Base-by-base conservation (phyloP, 371 early-diverging fungal species). In the Mucor ambiguus region DNA sequence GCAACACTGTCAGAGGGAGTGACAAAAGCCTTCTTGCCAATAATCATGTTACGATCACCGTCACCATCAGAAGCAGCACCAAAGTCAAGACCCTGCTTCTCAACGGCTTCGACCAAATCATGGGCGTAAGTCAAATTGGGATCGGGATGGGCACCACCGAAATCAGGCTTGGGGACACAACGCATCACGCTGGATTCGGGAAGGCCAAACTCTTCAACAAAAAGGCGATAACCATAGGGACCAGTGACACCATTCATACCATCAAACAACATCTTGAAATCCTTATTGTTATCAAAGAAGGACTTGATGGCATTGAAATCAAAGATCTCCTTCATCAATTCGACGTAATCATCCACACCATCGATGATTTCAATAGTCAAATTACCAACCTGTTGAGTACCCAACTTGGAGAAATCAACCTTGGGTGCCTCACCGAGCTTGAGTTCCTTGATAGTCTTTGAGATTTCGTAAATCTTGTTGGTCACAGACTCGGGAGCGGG, bases 71-170 rank as follows among this genome's bases (percentile, higher is more conserved):
- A 95, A 2, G 98, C 98, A 30, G 97, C 98, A 58, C 97, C 98
- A 75, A 98, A 95, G 63, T 85, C 84, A 61, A 95, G 87, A 46
- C 79, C 77, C 69, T 94, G 92, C 75, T 81, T 83, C 63, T 87
- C 85, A 16, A 97, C 98, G 14, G 92, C 88, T 68, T 93, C 95
- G 1, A 98, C 98, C 30, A 98, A 80, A 43, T 93, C 93, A 73
- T 95, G 93, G 16, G 98, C 98, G 79, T 98, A 98, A 20, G 98
- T 97, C 80, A 98, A 79, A 81, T 98, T 98, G 26, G 98, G 98
- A 78, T 98, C 98, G 11, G 98, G 98, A 75, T 98, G 98, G 69
- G 91, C 91, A 49, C 93, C 96, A 56, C 96, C 96, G 81, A 98
- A 98, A 75, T 98, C 97, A 61, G 87, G 86, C 61, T 87, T 75